phyloP scores from a whole-genome alignment of 1,139 yeast genomes.

The Scheffersomyces illinoinensis region DNA sequence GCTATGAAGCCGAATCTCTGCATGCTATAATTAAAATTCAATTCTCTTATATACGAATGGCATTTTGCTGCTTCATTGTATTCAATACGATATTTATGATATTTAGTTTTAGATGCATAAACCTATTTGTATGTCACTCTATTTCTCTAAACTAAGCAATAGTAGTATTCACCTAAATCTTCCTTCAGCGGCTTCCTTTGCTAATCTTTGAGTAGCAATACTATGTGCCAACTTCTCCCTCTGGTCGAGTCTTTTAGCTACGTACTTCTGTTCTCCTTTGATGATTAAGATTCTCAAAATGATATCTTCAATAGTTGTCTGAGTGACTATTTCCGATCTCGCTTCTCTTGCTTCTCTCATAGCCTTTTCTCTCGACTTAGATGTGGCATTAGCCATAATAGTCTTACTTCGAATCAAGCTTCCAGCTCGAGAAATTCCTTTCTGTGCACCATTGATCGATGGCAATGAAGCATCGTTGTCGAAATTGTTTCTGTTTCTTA shows the following conservation, averaged over 20 bases:
- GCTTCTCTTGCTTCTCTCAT: constrained; percentile 52
- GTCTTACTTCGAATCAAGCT: constrained; percentile 66
- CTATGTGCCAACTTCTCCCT: constrained; percentile 64
- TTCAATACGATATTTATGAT: neutral
- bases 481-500: constrained; percentile 46
- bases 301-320: constrained; percentile 63
- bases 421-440: constrained; percentile 43
- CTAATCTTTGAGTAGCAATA: constrained; percentile 60
- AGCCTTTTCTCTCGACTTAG: constrained; percentile 56
- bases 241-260: constrained; percentile 58
- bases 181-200: constrained; percentile 48
- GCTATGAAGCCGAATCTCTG: neutral
- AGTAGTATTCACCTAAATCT: constrained; percentile 15
- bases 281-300: constrained; percentile 60
- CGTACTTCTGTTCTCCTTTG: constrained; percentile 43
- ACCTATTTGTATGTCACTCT: constrained; percentile 8
- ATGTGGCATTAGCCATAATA: constrained; percentile 72
- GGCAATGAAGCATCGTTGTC: constrained; percentile 12
- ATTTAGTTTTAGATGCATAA: neutral
- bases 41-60: neutral
- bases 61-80: neutral
- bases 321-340: constrained; percentile 55
- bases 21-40: neutral
- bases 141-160: neutral
- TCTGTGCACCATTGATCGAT: constrained; percentile 8